Evolutionary conservation across 2,329 filamentous ascomycete genomes (phyloP), one percentile per base, ranked within the genome.

Genomic region (Nothophoma quercina): DNA sequence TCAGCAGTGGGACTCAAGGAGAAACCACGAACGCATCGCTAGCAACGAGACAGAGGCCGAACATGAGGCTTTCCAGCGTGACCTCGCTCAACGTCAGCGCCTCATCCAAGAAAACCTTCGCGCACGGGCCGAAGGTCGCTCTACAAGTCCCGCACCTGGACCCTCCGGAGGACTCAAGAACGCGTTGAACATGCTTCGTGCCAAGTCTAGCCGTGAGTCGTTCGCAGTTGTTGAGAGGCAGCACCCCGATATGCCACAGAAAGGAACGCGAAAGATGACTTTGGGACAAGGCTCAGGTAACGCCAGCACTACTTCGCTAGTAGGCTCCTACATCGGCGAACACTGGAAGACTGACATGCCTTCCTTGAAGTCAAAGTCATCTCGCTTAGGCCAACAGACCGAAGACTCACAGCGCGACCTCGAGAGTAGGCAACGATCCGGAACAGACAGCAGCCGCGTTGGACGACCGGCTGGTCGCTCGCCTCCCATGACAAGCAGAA

Each of bases 21-120:
- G 71, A 50, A 72, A 73, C 35, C 82, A 84, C 56, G 76, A 73
- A 21, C 76, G 82, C 30, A 74, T 78, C 49, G 73, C 73, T 40
- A 83, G 81, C 64, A 78, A 77, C 5, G 80, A 80, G 34, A 82
- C 78, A 10, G 76, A 81, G 36, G 77, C 79, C 22, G 85, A 87
- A 44, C 81, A 83, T 4, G 85, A 90, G 44, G 89, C 90, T 22
- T 92, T 93, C 66, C 86, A 88, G 15, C 85, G 82, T 44, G 88
- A 91, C 64, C 81, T 93, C 30, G 89, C 88, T 2, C 83, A 87
- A 58, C 85, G 89, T 13, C 85, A 88, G 47, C 84, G 84, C 23
- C 83, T 87, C 1, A 88, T 93, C 7, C 86, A 90, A 43, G 88
- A 93, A 71, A 88, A 85, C 60, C 77, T 93, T 35, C 89, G 85